Evolutionary conservation across 139 green algal genomes (phyloP).

Genomic region (Prasinococcaceae sp.): DNA sequence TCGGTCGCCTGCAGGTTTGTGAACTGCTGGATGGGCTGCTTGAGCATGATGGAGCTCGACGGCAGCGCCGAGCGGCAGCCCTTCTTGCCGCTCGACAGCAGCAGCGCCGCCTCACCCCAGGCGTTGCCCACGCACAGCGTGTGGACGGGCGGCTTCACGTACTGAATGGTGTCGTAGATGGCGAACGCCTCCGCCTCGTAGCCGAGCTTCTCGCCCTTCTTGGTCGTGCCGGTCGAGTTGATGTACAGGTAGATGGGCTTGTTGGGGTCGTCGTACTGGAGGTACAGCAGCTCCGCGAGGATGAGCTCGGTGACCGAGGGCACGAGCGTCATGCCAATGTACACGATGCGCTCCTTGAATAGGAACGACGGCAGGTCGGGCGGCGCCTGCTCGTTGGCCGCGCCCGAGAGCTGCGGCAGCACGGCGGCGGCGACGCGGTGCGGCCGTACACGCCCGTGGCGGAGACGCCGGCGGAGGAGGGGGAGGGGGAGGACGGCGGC

Average conservation of each 20-base stretch:
- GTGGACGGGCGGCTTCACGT: conserved; percentile 71
- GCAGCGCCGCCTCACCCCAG: conserved; percentile 90
- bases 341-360: conserved; percentile 97
- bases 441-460: background rate
- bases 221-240: conserved; percentile 82
- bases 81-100: conserved; percentile 74
- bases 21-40: conserved; percentile 55
- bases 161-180: conserved; percentile 94
- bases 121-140: conserved; percentile 85
- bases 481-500: no score
- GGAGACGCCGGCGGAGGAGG: no score
- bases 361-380: conserved; percentile 93
- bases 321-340: conserved; percentile 84
- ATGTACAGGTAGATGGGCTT: conserved; percentile 98
- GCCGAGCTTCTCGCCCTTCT: conserved; percentile 67
- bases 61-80: conserved; percentile 81
- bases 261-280: conserved; percentile 58
- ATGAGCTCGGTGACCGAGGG: conserved; percentile 77
- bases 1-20: conserved; percentile 69
- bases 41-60: conserved; percentile 90
- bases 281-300: conserved; percentile 75
- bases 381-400: conserved; percentile 64
- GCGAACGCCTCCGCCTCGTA: conserved; percentile 96
- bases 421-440: conserved; percentile 21
- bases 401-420: conserved; percentile 50